These are phyloP conservation scores for Isabelozyma heimii DNA, from an alignment of 805 yeast genomes.

Conservation along the genomic window DNA sequence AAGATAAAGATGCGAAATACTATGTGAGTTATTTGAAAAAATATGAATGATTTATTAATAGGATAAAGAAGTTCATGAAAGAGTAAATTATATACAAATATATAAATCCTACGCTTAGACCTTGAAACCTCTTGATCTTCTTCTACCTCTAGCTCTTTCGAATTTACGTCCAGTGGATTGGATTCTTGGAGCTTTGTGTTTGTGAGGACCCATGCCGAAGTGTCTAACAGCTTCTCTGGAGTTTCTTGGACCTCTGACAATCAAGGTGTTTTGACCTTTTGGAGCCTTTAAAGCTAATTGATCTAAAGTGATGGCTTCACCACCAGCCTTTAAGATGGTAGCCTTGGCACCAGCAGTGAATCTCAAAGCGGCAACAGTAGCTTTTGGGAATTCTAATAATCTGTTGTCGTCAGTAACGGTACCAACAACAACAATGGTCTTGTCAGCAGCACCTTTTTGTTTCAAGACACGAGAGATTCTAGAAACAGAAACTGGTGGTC, in stretches of 20 bases:
- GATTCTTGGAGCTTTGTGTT: slow-evolving; percentile 98
- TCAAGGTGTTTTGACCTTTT: slow-evolving; percentile 97
- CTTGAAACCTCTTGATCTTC: slow-evolving; percentile 99
- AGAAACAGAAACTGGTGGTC: slow-evolving; percentile 98
- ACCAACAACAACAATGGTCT: slow-evolving; percentile 97
- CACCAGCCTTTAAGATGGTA: slow-evolving; percentile 96
- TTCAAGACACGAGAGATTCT: slow-evolving; percentile 82
- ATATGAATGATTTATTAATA: background rate
- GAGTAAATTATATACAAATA: slow-evolving; percentile 4
- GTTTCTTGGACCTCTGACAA: slow-evolving; percentile 98
- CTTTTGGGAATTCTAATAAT: slow-evolving; percentile 90
- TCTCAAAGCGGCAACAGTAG: slow-evolving; percentile 98
- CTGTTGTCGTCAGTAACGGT: slow-evolving; percentile 98
- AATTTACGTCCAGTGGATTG: slow-evolving; percentile 97
- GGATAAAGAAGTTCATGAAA: slow-evolving; percentile 1
- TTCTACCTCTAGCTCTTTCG: slow-evolving; percentile 99
- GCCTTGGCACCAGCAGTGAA: slow-evolving; percentile 99
- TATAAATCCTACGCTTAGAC: slow-evolving; percentile 57
- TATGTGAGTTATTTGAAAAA: background rate
- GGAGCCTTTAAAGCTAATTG: slow-evolving; percentile 99
- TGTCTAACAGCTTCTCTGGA: slow-evolving; percentile 99
- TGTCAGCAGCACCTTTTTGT: slow-evolving; percentile 80
- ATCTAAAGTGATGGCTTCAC: slow-evolving; percentile 99
- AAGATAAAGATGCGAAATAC: background rate
- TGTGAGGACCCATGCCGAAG: slow-evolving; percentile 99